Conservation (phyloP, 225 moss, liverwort and hornwort species). For the Thuidium tamariscinum region DNA sequence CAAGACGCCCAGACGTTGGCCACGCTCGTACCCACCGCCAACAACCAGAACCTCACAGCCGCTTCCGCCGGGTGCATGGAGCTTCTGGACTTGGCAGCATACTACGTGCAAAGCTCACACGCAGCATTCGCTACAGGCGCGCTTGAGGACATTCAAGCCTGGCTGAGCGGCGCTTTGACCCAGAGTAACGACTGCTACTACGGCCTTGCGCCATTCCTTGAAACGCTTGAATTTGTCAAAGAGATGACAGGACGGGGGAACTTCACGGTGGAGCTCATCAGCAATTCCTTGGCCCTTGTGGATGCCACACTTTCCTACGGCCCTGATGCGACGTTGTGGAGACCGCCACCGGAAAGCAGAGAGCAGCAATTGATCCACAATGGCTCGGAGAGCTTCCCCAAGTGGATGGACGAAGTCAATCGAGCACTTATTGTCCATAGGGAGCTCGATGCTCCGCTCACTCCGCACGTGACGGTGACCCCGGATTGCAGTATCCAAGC, state of each 20-base stretch:
- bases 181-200: slow-evolving; percentile 66
- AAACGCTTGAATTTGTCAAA: background rate
- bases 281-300: slow-evolving; percentile 53
- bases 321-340: slow-evolving; percentile 26
- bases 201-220: slow-evolving; percentile 15
- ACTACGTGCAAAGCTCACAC: slow-evolving; percentile 18
- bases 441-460: background rate
- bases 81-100: slow-evolving; percentile 30
- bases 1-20: background rate
- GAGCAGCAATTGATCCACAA: slow-evolving; percentile 1
- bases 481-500: slow-evolving; percentile 22
- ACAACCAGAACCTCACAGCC: slow-evolving; percentile 30
- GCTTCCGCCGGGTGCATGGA: slow-evolving; percentile 45
- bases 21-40: background rate
- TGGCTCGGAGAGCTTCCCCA: background rate
- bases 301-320: slow-evolving; percentile 37
- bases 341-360: slow-evolving; percentile 29
- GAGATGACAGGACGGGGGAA: slow-evolving; percentile 37
- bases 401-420: background rate
- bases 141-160: slow-evolving; percentile 46
- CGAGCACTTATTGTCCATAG: background rate
- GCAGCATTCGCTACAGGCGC: background rate
- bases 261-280: slow-evolving; percentile 51
- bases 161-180: slow-evolving; percentile 57
- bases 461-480: slow-evolving; percentile 6